Conservation (phyloP, 1,139 yeast genomes). For the Yamadazyma aaseri region DNA sequence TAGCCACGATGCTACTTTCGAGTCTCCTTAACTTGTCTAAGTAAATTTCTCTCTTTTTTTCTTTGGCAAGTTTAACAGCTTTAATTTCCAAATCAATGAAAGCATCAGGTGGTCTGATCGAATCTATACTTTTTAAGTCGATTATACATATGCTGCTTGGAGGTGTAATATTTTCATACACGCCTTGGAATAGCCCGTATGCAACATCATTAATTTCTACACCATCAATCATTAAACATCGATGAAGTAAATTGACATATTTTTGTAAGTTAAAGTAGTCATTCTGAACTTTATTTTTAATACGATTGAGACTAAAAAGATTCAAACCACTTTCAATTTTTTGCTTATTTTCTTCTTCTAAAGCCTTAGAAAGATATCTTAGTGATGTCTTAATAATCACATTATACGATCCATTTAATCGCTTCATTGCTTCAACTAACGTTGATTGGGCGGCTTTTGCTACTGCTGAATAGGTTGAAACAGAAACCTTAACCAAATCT, state of each 20-base stretch:
- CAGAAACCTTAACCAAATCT: conserved; percentile 67
- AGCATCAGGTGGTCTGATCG: conserved; percentile 64
- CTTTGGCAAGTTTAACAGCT: conserved; percentile 59
- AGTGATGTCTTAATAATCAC: conserved; percentile 51
- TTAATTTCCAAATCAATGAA: conserved; percentile 55
- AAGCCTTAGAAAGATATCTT: conserved; percentile 48
- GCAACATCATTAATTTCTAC: conserved; percentile 52
- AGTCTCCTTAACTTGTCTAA: conserved; percentile 40
- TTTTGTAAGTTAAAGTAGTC: conserved; percentile 55
- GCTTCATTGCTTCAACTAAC: conserved; percentile 68
- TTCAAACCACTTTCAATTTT: conserved; percentile 68
- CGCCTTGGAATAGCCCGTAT: conserved; percentile 47
- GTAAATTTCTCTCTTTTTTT: conserved; percentile 48
- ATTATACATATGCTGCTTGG: conserved; percentile 63
- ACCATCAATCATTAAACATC: conserved; percentile 61
- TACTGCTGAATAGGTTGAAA: conserved; percentile 71
- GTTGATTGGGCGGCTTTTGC: conserved; percentile 71
- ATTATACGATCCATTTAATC: conserved; percentile 67
- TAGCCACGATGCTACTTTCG: conserved; percentile 42
- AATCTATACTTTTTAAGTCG: conserved; percentile 43
- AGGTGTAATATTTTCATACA: conserved; percentile 47
- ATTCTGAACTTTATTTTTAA: conserved; percentile 54
- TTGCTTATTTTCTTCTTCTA: conserved; percentile 54
- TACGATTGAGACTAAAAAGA: conserved; percentile 50
- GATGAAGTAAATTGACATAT: conserved; percentile 48